phyloP scores from a whole-genome alignment of 768 basidiomycete genomes.

The Mycena olivaceomarginata region DNA sequence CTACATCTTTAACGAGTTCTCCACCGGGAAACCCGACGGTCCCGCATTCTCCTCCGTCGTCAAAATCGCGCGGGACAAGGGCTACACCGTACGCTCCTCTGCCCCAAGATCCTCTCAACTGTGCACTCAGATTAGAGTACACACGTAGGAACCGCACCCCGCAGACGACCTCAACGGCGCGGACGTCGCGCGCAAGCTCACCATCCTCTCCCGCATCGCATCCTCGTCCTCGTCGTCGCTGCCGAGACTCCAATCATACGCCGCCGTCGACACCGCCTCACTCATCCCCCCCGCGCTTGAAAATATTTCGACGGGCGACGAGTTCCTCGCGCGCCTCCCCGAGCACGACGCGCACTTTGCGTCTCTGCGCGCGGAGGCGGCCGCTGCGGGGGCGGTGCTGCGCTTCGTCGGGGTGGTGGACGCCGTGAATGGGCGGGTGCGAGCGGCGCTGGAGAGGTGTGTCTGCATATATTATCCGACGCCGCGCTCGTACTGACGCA shows the following conservation, averaged over 20 bases:
- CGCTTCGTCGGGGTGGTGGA: constrained; percentile 98
- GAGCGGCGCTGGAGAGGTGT: constrained; percentile 93
- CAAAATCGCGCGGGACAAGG: constrained; percentile 90
- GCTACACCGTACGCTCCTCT: constrained; percentile 85
- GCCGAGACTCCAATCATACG: constrained; percentile 84
- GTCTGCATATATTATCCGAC: constrained; percentile 14
- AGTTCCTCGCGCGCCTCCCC: constrained; percentile 87
- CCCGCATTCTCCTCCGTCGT: constrained; percentile 94
- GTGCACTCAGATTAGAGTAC: background rate
- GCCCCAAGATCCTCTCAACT: background rate
- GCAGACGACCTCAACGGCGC: constrained; percentile 97
- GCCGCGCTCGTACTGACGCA: constrained; percentile 50
- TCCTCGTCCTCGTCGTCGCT: constrained; percentile 61
- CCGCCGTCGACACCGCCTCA: constrained; percentile 87
- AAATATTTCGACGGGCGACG: constrained; percentile 82
- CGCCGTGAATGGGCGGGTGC: constrained; percentile 80
- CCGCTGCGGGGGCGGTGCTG: constrained; percentile 87
- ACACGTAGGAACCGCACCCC: constrained; percentile 93
- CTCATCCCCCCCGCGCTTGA: constrained; percentile 89
- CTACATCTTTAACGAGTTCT: constrained; percentile 99
- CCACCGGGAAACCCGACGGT: constrained; percentile 79
- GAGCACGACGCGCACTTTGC: constrained; percentile 90
- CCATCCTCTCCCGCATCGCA: constrained; percentile 90
- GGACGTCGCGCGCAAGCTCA: constrained; percentile 97
- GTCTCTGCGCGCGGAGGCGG: constrained; percentile 85